phyloP scores from a whole-genome alignment of 495 filamentous ascomycete species.

The Pseudoneurospora amorphoporcata region DNA sequence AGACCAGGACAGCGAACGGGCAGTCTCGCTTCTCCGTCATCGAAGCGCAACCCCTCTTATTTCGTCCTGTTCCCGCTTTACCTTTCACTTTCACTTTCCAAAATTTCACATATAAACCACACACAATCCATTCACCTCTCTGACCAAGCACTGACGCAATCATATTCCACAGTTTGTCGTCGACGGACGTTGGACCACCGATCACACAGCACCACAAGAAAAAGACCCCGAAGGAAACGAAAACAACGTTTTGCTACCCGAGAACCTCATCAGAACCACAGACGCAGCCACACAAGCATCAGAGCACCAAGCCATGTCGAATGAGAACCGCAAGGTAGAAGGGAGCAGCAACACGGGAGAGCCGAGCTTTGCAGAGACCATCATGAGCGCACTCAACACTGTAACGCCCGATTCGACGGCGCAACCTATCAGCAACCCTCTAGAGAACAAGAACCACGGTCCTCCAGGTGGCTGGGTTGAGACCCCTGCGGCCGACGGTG shows the following conservation, averaged over 20 bases:
- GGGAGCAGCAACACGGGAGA: conserved; percentile 14
- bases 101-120: neutral
- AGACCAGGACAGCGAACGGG: neutral
- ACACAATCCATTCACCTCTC: neutral
- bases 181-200: conserved; percentile 75
- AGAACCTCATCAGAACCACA: conserved; percentile 46
- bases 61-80: neutral
- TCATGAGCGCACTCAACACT: conserved; percentile 45
- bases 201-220: conserved; percentile 68
- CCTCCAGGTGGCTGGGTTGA: conserved; percentile 70
- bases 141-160: neutral
- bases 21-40: neutral
- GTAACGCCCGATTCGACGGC: conserved; percentile 67
- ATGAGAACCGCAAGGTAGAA: neutral
- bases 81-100: neutral
- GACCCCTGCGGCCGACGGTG: conserved; percentile 47
- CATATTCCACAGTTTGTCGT: conserved; percentile 64
- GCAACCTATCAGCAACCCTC: conserved; percentile 58
- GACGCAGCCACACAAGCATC: neutral
- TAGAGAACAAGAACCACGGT: conserved; percentile 32
- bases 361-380: conserved; percentile 32
- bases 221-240: conserved; percentile 65
- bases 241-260: conserved; percentile 78
- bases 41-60: neutral
- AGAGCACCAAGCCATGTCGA: neutral